Percentiles rank a stretch among this genome's conserved stretches.
These are phyloP conservation scores for Hypoxylon lenormandii DNA, from an alignment of 495 filamentous ascomycete species.

Conservation along the genomic window DNA sequence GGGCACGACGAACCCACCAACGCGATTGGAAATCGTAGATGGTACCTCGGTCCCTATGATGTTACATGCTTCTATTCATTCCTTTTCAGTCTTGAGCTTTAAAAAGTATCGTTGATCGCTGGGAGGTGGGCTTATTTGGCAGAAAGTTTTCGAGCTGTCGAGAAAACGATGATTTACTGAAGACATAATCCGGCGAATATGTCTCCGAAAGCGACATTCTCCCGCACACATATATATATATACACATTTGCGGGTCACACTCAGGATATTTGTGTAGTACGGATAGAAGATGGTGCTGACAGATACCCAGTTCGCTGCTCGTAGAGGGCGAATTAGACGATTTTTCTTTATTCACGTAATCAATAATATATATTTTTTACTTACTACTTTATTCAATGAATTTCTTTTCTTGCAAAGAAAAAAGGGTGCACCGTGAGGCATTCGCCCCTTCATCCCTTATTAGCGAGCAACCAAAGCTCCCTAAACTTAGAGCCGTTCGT, in stretches of 20 bases:
- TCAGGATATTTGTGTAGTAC: no score
- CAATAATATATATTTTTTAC: not conserved
- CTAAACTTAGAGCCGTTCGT: conserved; percentile 15
- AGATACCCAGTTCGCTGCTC: conserved; percentile 29
- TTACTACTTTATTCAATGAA: not conserved
- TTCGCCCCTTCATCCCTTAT: conserved; percentile 8
- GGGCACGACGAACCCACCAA: conserved; percentile 26
- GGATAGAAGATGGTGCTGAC: not conserved
- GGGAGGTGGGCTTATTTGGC: no score
- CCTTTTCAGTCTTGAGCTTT: no score
- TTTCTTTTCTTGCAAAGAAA: not conserved
- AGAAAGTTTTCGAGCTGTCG: not conserved
- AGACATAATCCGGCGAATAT: not conserved
- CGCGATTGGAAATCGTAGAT: conserved; percentile 26
- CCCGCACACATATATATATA: no score
- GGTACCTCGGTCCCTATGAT: not conserved
- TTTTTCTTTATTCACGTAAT: conserved; percentile 3
- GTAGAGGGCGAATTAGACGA: no score
- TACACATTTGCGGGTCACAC: not conserved
- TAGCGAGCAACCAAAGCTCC: conserved; percentile 11
- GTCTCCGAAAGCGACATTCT: no score
- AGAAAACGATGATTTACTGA: not conserved
- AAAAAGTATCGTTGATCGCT: not conserved
- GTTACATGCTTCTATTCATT: not conserved
- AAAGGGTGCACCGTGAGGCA: no score